Base-by-base conservation (phyloP, 768 basidiomycete species). In the Termitomyces sp. region DNA sequence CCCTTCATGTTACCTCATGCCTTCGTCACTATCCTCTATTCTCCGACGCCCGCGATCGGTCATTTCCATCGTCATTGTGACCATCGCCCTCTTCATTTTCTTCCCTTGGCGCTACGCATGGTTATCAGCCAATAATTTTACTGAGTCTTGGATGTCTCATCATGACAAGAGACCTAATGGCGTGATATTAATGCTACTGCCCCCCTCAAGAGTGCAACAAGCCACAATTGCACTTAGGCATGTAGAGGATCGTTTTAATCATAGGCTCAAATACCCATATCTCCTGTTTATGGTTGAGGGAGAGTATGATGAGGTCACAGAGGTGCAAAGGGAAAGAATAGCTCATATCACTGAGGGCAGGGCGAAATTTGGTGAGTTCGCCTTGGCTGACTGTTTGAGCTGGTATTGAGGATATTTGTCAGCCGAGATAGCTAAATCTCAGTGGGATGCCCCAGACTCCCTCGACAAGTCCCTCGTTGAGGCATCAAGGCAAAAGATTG, bases 241-340 rank as follows among this genome's bases (percentile, higher is more conserved):
- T 50, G 67, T 69, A 32, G 69, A 71, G 42, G 67, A 68, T 30
- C 67, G 69, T 8, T 71, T 71, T 48, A 71, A 71, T 47, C 63
- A 67, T 10, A 59, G 69, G 22, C 60, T 71, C 0, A 66, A 69
- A 57, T 71, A 71, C 42, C 69, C 69, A 30, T 69, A 69, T 37
- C 53, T 71, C 30, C 63, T 71, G 2, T 68, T 71, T 53, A 70
- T 65, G 54, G 68, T 65, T 0, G 67, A 67, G 53, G 65, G 67
- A 20, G 67, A 68, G 47, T 56, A 47, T 16, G 58, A 56, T 4
- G 59, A 57, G 51, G 64, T 71, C 26, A 67, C 62, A 1, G 65
- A 67, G 4, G 62, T 69, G 33, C 56, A 68, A 39, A 68, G 46
- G 45, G 59, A 62, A 34, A 66, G 69, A 34, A 67, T 69, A 13